Conservation (phyloP, 148 eudicot genomes). For the Arctostaphylos glauca region DNA sequence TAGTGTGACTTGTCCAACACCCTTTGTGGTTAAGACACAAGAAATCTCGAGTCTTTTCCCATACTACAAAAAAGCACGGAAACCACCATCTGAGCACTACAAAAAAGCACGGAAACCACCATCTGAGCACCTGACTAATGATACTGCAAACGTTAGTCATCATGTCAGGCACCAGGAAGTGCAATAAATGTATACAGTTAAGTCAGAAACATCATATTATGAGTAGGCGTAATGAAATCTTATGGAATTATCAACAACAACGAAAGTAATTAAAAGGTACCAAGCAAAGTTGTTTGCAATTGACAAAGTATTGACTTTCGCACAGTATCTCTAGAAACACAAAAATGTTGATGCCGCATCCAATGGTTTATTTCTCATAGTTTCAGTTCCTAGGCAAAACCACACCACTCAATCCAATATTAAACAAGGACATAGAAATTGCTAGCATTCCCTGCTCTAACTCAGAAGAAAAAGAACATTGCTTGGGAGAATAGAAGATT, state of each 20-base stretch:
- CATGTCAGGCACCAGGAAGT: neutral
- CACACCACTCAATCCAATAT: neutral
- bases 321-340: neutral
- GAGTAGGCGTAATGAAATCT: neutral
- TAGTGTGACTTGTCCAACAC: neutral
- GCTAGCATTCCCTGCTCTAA: neutral
- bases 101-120: neutral
- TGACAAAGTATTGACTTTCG: neutral
- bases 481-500: neutral
- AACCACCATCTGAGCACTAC: neutral
- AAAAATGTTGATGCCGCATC: neutral
- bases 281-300: neutral
- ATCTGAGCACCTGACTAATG: neutral
- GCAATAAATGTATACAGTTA: neutral
- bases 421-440: neutral
- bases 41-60: neutral
- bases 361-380: neutral
- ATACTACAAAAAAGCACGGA: neutral
- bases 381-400: neutral
- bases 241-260: neutral
- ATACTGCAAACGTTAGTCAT: neutral
- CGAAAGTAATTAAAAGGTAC: neutral
- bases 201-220: neutral
- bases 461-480: conserved; percentile 7
- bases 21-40: neutral